Base-by-base conservation (phyloP, 139 green algal genomes). In the Picochlorum sp. region DNA sequence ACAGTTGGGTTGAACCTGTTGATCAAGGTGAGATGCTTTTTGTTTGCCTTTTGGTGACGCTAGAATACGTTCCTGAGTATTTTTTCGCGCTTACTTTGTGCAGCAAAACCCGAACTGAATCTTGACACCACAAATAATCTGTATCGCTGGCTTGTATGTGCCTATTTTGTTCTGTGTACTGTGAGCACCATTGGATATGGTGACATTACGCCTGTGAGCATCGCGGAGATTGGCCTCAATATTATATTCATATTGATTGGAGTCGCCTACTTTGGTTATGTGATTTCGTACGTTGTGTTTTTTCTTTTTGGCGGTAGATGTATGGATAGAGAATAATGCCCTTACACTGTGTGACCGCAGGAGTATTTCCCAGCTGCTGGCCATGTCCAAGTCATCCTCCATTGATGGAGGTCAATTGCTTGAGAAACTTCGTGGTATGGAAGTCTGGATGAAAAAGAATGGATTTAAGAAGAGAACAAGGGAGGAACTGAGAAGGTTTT, bases 241-340 rank as follows among this genome's bases (percentile, higher is more conserved):
- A 56, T 66, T 13, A 0, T 66, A 0, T 45, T 24, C 15, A 47
- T 61, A 7, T 0, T 73, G 16, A 44, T n/a, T 4, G 41, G 54
- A 44, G 67, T 74, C 1, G 68, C 49, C 4, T 74, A 62, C 68
- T 74, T 74, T 51, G 68, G 68, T 7, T 74, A 55, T 58, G 24
- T 68, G 14, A 16, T 73, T 21, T 68, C 54, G 47, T 52, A 52
- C 47, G n/a, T n/a, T n/a, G n/a, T n/a, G n/a, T n/a, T n/a, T n/a
- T 9, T 41, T 30, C 13, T 13, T 2, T 41, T 6, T 41, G 0
- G 4, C 1, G 9, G 34, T 41, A 41, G 34, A 41, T 11, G 34
- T 41, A 8, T 41, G 13, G 34, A 41, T 41, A 2, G 8, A 11
- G 6, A 6, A 41, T 13, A 3, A 41, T 41, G 34, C 34, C 8